These are phyloP conservation scores for Rosa multiflora DNA, from an alignment of 306 rosid genomes.

Conservation along the genomic window DNA sequence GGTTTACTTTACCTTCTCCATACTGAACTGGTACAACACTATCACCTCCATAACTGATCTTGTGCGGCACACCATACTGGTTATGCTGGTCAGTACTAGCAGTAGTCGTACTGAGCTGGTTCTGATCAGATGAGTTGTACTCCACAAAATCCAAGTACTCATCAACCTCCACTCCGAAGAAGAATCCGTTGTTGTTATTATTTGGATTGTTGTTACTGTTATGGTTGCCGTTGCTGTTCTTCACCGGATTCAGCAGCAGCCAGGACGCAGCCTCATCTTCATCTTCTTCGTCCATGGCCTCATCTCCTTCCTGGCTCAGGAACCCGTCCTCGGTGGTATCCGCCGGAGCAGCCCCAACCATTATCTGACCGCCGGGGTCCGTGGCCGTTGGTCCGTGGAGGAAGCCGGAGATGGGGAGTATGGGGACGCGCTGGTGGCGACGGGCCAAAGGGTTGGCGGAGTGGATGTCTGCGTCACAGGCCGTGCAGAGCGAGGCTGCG, in stretches of 20 bases:
- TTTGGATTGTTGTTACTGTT: constrained; percentile 26
- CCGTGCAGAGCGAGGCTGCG: constrained; percentile 74
- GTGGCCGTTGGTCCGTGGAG: constrained; percentile 33
- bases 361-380: background rate
- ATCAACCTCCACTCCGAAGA: constrained; percentile 74
- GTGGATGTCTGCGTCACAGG: constrained; percentile 88
- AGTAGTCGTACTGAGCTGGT: constrained; percentile 21
- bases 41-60: constrained; percentile 53
- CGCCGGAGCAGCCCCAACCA: background rate
- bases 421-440: constrained; percentile 92
- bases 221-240: constrained; percentile 16
- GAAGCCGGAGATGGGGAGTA: constrained; percentile 50
- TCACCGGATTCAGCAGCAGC: constrained; percentile 69
- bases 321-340: constrained; percentile 23
- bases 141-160: constrained; percentile 85
- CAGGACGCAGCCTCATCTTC: constrained; percentile 87
- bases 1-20: constrained; percentile 24
- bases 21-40: constrained; percentile 77
- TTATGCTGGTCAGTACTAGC: constrained; percentile 27
- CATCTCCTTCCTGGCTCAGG: constrained; percentile 45
- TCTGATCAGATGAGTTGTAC: constrained; percentile 49
- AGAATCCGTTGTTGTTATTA: constrained; percentile 41
- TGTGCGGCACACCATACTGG: constrained; percentile 37
- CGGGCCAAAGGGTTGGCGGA: constrained; percentile 88
- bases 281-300: constrained; percentile 43